Conservation (phyloP, 345 rosid species). For the Nasturtium officinale region DNA sequence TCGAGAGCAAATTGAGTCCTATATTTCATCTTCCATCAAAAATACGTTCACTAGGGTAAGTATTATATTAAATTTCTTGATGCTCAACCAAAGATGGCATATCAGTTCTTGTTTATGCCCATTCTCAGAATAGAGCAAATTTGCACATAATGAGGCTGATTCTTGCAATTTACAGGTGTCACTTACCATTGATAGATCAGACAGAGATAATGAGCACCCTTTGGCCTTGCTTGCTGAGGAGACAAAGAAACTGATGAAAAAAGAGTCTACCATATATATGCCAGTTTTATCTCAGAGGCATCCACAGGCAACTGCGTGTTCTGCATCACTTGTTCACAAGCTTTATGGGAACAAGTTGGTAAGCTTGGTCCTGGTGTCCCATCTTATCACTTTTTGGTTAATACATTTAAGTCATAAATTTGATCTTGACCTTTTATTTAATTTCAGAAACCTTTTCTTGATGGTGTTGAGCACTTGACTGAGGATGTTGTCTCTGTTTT, state of each 20-base stretch:
- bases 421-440: conserved; percentile 35
- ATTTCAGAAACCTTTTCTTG: conserved; percentile 92
- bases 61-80: conserved; percentile 12
- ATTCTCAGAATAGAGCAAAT: conserved; percentile 11
- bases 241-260: conserved; percentile 70
- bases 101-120: conserved; percentile 12
- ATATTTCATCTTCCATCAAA: conserved; percentile 79
- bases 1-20: conserved; percentile 83
- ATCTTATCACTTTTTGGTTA: conserved; percentile 29
- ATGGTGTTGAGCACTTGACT: conserved; percentile 81
- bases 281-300: conserved; percentile 85
- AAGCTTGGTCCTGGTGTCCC: conserved; percentile 44
- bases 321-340: conserved; percentile 89
- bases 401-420: conserved; percentile 24
- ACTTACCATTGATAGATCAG: conserved; percentile 69
- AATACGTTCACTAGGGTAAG: conserved; percentile 78
- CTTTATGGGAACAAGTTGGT: conserved; percentile 89
- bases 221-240: conserved; percentile 91
- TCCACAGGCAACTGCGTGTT: conserved; percentile 70
- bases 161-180: conserved; percentile 56
- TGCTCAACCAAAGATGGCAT: conserved; percentile 11
- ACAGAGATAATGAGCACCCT: conserved; percentile 65
- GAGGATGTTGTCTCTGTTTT: conserved; percentile 93
- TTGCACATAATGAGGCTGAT: conserved; percentile 26
- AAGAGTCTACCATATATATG: conserved; percentile 68